Evolutionary conservation across 306 rosid species (phyloP), one percentile per base, ranked within the genome.

Genomic region (Quercus dentata): DNA sequence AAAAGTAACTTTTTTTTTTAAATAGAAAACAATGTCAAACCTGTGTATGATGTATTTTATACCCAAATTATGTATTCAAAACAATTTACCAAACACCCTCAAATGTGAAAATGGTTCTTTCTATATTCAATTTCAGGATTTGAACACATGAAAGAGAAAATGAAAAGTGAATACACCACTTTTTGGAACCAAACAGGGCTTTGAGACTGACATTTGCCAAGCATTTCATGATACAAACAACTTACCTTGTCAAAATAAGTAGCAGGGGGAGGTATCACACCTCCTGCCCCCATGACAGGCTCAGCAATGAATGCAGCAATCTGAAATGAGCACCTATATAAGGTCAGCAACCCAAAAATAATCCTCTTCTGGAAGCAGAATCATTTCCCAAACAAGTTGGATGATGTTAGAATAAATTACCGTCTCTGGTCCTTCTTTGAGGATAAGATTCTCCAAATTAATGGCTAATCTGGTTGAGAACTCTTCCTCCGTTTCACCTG

Each of bases 291-390:
- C 90, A 95, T 91, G 75, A 93, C 92, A 70, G 99, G 99, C 81
- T 95, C 99, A 6, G 98, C 99, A 25, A 95, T 95, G 81, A 95
- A 95, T 35, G 99, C 99, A 63, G 99, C 98, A 83, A 95, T 93
- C 99, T 95, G 86, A 78, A 79, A 73, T n/a, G 10, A 71, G 55
- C 28, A 81, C 51, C 3, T 17, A 46, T 5, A 61, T n/a, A 58
- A 15, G 69, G 78, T 79, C 73, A 77, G 28, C 51, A 38, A 20
- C 31, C 46, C 46, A 78, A 28, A 18, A 49, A 74, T 71, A n/a
- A 74, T 74, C 59, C 19, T 5, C 73, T 55, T 59, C 71, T 30
- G 28, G 69, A 30, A 52, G 57, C 56, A 76, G 63, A 87, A 81
- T 41, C 11, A 35, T 71, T 69, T 71, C 23, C 54, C 38, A 74